These are phyloP conservation scores for Sarocladiaceae sp. DNA, from an alignment of 2,329 filamentous ascomycete species.

Conservation along the genomic window DNA sequence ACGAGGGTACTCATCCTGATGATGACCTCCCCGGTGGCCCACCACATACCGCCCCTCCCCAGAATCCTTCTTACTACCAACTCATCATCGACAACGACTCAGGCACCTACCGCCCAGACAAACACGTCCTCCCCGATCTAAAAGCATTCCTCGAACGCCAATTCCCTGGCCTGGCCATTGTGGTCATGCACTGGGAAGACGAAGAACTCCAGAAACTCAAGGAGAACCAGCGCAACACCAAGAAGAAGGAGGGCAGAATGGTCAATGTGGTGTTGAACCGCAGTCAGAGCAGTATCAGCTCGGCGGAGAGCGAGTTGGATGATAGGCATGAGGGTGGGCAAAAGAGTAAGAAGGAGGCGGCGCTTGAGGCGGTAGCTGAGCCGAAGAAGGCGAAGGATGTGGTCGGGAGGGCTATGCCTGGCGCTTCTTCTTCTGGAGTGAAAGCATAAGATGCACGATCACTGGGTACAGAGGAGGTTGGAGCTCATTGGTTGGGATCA, in stretches of 20 bases:
- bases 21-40: slow-evolving; percentile 43
- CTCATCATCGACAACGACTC: slow-evolving; percentile 93
- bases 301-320: slow-evolving; percentile 48
- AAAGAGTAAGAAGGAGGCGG: slow-evolving; percentile 50
- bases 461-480: background rate
- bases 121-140: slow-evolving; percentile 67
- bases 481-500: background rate
- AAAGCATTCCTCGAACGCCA: slow-evolving; percentile 66
- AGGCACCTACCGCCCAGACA: slow-evolving; percentile 88
- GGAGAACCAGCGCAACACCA: slow-evolving; percentile 66
- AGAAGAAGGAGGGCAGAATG: slow-evolving; percentile 57
- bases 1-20: slow-evolving; percentile 47
- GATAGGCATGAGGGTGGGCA: slow-evolving; percentile 36
- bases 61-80: slow-evolving; percentile 63
- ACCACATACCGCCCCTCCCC: slow-evolving; percentile 37
- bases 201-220: slow-evolving; percentile 72
- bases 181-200: slow-evolving; percentile 74
- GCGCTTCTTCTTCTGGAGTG: background rate
- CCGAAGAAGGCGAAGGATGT: slow-evolving; percentile 39
- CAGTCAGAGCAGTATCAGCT: slow-evolving; percentile 49
- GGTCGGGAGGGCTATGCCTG: slow-evolving; percentile 22
- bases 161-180: slow-evolving; percentile 72
- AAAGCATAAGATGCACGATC: background rate
- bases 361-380: slow-evolving; percentile 46
- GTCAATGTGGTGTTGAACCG: slow-evolving; percentile 54